A percentile compares a stretch with the other conserved stretches of the same genome.
Conservation (phyloP, 2,329 filamentous ascomycete species). For the Neoarthrinium moseri region DNA sequence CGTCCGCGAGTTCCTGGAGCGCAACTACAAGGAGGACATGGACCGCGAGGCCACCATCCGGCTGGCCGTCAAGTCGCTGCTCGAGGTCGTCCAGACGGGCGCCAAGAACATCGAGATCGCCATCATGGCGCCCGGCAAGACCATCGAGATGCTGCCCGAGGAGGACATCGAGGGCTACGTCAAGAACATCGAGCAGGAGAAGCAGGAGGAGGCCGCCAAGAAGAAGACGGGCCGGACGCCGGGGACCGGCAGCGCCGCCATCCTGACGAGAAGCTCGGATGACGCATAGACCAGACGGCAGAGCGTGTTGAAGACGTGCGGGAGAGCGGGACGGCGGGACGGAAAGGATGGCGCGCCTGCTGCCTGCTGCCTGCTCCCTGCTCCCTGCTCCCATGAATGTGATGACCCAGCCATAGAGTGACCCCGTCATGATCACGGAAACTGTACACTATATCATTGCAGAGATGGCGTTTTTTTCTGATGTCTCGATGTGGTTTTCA, state of each 20-base stretch:
- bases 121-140: conserved; percentile 91
- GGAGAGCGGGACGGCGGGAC: background rate
- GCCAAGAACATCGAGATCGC: conserved; percentile 99
- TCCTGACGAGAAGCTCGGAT: conserved; percentile 63
- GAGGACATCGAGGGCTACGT: conserved; percentile 97
- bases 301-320: background rate
- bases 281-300: conserved; percentile 3
- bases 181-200: conserved; percentile 98
- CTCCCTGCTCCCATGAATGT: background rate
- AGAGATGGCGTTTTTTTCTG: background rate
- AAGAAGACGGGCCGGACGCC: conserved; percentile 83
- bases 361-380: too few species aligned
- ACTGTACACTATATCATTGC: conserved; percentile 1
- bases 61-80: conserved; percentile 93
- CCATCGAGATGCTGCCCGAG: conserved; percentile 88
- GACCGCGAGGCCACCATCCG: conserved; percentile 94
- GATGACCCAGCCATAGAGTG: conserved; percentile 12
- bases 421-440: conserved; percentile 5
- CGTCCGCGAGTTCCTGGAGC: conserved; percentile 95
- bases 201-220: conserved; percentile 96
- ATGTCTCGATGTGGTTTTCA: background rate
- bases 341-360: too few species aligned
- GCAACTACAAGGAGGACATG: conserved; percentile 99
- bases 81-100: conserved; percentile 97
- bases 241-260: conserved; percentile 69